Conservation (phyloP, 2,329 filamentous ascomycete species). For the Fusarium temperatum region DNA sequence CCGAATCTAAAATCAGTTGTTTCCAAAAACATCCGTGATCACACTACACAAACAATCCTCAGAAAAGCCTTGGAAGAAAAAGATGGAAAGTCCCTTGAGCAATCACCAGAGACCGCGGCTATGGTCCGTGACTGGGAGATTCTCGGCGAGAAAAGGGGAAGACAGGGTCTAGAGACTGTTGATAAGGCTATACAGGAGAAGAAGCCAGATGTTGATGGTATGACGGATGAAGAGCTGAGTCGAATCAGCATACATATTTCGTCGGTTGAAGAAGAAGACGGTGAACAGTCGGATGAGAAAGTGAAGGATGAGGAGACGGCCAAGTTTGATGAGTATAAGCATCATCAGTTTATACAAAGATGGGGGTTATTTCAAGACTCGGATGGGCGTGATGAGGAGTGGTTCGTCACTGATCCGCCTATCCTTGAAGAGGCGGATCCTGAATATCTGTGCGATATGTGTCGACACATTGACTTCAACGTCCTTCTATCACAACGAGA, state of each 20-base stretch:
- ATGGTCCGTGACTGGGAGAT: slow-evolving; percentile 5
- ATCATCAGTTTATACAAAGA: slow-evolving; percentile 12
- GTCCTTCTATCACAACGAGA: neutral
- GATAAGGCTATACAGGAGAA: neutral
- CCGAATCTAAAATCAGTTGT: slow-evolving; percentile 1
- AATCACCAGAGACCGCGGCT: neutral
- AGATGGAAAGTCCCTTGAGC: neutral
- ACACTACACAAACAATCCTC: neutral
- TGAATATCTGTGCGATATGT: slow-evolving; percentile 18
- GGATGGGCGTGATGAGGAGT: slow-evolving; percentile 15
- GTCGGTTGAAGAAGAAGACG: neutral
- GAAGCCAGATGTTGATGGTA: neutral
- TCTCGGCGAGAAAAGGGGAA: neutral
- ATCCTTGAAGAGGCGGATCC: neutral
- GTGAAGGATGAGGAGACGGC: neutral
- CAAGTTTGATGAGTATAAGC: slow-evolving; percentile 9
- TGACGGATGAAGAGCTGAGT: slow-evolving; percentile 3
- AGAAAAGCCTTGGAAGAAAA: neutral
- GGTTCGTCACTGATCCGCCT: slow-evolving; percentile 4
- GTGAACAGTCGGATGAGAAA: neutral
- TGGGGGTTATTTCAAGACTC: slow-evolving; percentile 12
- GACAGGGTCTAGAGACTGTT: neutral
- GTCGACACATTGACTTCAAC: slow-evolving; percentile 12
- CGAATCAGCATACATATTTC: slow-evolving; percentile 4
- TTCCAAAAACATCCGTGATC: neutral